phyloP scores from a whole-genome alignment of 169 alveolate species.

The Perkinsus olseni region DNA sequence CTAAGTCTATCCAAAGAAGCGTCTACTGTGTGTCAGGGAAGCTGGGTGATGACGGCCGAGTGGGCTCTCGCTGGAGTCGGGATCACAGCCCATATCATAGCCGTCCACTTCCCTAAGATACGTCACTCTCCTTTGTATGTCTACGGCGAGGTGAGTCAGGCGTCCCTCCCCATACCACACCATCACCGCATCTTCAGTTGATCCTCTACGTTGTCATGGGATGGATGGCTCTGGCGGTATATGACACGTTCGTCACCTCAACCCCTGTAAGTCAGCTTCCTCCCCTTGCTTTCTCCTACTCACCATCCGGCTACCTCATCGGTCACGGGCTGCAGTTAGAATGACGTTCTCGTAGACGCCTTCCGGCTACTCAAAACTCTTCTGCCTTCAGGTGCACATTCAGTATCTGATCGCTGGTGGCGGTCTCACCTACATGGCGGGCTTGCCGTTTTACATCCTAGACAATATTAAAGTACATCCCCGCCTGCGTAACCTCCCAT shows the following conservation, averaged over 20 bases:
- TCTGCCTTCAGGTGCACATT: neutral
- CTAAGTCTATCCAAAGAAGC: neutral
- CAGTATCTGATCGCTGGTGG: neutral
- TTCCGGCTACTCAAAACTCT: no score
- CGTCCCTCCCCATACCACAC: neutral
- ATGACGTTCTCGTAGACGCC: no score
- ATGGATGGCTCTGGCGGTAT: neutral
- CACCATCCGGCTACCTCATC: neutral
- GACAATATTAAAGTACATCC: neutral
- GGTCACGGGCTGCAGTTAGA: no score
- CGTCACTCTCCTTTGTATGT: neutral
- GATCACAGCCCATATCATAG: neutral
- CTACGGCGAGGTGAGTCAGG: neutral
- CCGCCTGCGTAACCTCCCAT: neutral
- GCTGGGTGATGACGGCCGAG: neutral
- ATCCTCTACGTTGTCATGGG: neutral
- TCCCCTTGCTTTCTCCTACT: neutral
- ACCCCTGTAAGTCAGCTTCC: neutral
- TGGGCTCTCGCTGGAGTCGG: neutral
- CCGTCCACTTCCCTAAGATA: neutral
- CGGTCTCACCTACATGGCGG: neutral
- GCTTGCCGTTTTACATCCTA: neutral
- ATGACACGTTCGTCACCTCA: neutral
- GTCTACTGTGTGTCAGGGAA: neutral
- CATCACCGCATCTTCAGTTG: neutral